phyloP scores from a whole-genome alignment of 306 rosid species.

The Quercus variabilis region DNA sequence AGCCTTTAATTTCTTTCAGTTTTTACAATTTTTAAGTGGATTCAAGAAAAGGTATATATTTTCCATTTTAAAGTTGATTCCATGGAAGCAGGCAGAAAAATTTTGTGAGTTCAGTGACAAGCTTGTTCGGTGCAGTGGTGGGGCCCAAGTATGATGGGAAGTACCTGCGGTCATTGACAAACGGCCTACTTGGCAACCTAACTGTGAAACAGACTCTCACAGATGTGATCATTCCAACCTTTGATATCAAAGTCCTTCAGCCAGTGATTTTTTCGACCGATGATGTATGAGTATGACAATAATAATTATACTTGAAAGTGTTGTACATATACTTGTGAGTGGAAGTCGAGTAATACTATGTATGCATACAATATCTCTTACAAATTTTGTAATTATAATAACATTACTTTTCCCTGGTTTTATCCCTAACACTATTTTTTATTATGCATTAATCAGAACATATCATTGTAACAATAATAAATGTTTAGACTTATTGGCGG shows the following conservation, averaged over 20 bases:
- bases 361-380: too few relatives aligned
- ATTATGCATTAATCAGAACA: too few relatives aligned
- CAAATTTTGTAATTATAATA: too few relatives aligned
- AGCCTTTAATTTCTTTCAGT: background rate
- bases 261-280: slow-evolving; percentile 38
- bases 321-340: too few relatives aligned
- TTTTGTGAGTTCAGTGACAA: background rate
- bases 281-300: slow-evolving; percentile 19
- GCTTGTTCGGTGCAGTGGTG: background rate
- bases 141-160: slow-evolving; percentile 50
- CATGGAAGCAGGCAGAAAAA: background rate
- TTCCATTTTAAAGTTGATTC: background rate
- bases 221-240: slow-evolving; percentile 39
- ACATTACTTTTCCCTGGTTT: too few relatives aligned
- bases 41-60: too few relatives aligned
- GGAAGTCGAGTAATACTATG: too few relatives aligned
- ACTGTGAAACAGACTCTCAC: slow-evolving; percentile 37
- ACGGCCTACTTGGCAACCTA: slow-evolving; percentile 29
- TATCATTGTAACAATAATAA: too few relatives aligned
- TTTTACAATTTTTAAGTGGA: background rate
- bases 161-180: slow-evolving; percentile 24
- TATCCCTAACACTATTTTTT: too few relatives aligned
- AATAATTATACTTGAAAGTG: background rate
- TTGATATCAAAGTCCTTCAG: slow-evolving; percentile 41
- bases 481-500: too few relatives aligned